phyloP scores from a whole-genome alignment of 106 monocot species.

The Allium fistulosum region DNA sequence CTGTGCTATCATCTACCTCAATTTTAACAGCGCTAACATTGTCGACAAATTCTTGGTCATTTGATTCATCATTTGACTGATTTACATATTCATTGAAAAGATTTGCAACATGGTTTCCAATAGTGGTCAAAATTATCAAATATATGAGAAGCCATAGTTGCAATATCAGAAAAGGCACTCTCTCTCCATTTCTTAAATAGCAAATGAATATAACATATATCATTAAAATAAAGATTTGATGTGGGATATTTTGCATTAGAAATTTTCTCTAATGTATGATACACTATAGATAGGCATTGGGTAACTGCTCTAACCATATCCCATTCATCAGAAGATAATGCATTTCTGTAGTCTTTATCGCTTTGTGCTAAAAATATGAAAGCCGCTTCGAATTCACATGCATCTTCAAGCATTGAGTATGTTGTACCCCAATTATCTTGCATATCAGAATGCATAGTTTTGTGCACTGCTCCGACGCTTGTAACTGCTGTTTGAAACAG shows the following conservation, averaged over 20 bases:
- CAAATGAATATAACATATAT: conserved; percentile 56
- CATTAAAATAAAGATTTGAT: conserved; percentile 64
- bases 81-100: conserved; percentile 50
- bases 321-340: conserved; percentile 42
- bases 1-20: conserved; percentile 14
- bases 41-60: conserved; percentile 21
- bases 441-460: conserved; percentile 30
- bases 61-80: conserved; percentile 21
- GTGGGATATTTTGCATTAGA: conserved; percentile 40
- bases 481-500: conserved; percentile 34
- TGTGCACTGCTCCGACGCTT: conserved; percentile 21
- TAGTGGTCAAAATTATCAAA: conserved; percentile 53
- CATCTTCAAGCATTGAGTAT: conserved; percentile 54
- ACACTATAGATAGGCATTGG: conserved; percentile 37
- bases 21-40: conserved; percentile 7
- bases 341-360: conserved; percentile 16
- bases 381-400: conserved; percentile 41
- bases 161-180: conserved; percentile 23
- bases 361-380: conserved; percentile 33
- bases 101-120: conserved; percentile 40
- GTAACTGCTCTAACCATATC: conserved; percentile 34
- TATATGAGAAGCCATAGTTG: conserved; percentile 42
- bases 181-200: conserved; percentile 33
- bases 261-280: conserved; percentile 40
- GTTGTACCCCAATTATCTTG: conserved; percentile 38